Evolutionary conservation across 2,329 filamentous ascomycete species (phyloP), one percentile per base, ranked within the genome.

Genomic region (Pestalotiopsis sp.): DNA sequence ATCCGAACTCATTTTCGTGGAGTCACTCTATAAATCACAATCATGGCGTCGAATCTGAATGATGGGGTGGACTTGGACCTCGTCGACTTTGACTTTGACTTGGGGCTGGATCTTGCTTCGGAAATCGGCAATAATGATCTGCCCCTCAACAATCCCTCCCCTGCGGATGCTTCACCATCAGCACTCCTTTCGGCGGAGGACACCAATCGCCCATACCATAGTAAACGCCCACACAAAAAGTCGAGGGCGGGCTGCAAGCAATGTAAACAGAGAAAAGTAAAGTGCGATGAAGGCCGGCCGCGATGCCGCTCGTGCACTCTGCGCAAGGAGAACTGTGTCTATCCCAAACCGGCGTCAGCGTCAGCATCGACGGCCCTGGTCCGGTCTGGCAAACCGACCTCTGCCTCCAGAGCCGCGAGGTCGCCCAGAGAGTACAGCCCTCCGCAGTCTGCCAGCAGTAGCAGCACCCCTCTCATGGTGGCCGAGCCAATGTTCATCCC

Each of bases 191-290:
- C 64, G 25, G 68, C 64, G 17, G 72, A 73, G 57, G 67, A 66
- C 36, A 59, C 61, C 12, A 45, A 72, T 36, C 77, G 71, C 64
- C 80, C 80, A 1, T 85, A 82, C 65, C 78, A 83, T 67, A 70
- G 82, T 64, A 89, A 88, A 75, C 82, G 86, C 12, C 85, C 86
- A 62, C 87, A 89, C 75, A 85, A 80, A 71, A 89, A 89, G 76
- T 87, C 86, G 1, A 80, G 86, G 38, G 79, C 80, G 2, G 87
- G 86, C 5, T 89, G 87, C 72, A 79, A 78, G 70, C 86, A 84
- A 73, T 89, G 87, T 81, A 89, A 88, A 77, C 75, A 77, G 17
- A 83, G 87, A 67, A 87, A 86, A 76, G 58, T 61, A 58, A 45
- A 71, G 72, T 64, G 66, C 59, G 49, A 27, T 23, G 86, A 89